Base-by-base conservation (phyloP, 1,284 basidiomycete species). In the Ceratobasidium papillatum region DNA sequence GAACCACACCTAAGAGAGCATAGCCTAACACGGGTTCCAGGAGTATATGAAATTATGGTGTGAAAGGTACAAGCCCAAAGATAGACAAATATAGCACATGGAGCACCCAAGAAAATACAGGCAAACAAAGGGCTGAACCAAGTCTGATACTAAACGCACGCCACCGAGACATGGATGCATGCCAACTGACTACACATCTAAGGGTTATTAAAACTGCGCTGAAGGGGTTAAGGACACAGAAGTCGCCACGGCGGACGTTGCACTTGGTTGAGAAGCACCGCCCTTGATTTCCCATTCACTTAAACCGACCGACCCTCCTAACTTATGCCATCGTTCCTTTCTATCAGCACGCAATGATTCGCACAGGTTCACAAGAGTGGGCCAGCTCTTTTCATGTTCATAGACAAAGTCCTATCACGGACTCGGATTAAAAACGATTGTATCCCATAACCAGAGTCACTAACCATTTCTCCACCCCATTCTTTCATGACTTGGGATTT, bases 351-450 rank as follows among this genome's bases (percentile, higher is more conserved):
- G 83, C 61, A 88, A 84, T 74, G 86, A 84, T 14, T 87, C 84
- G 76, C 87, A 87, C 79, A 90, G 82, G 74, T 83, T 79, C 1
- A 92, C 81, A 32, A 95, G 84, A 22, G 86, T 85, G 0, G 87
- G 86, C 91, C 93, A 94, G 80, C 94, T 95, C 76, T 87, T 85
- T 38, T 88, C 87, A 79, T 94, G 93, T 0, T 86, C 84, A 78
- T 93, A 94, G 74, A 87, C 86, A 77, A 94, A 91, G 22, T 88
- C 84, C 66, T 69, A 69, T 3, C 9, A 14, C 1, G 14, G 4
- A 12, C 3, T 25, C 36, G 22, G 32, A 9, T 56, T 43, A 69
- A 56, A 8, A 22, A 19, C 27, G 34, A 17, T 43, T 61, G 58
- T 1, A 27, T 22, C 56, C 34, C n/a, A 14, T n/a, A 22, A 19